Evolutionary conservation across 257 asterid genomes (phyloP).

Genomic region (Penstemon davidsonii): DNA sequence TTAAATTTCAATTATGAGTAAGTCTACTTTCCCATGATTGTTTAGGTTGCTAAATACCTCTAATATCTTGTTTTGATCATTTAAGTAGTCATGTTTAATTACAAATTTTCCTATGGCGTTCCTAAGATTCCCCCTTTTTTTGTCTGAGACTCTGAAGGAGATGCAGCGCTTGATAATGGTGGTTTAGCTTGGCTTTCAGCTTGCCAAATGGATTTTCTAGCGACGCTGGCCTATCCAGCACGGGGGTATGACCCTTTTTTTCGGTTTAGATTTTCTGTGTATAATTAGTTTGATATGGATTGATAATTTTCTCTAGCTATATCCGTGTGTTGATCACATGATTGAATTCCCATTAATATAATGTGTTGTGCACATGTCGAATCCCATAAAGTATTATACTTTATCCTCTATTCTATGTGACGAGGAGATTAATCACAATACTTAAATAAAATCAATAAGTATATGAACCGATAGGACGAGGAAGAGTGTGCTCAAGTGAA

Average conservation of each 20-base stretch:
- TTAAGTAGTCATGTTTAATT: neutral
- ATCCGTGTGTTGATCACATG: neutral
- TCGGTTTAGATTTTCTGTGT: neutral
- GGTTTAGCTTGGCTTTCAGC: slow-evolving; percentile 59
- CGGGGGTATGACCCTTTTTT: slow-evolving; percentile 42
- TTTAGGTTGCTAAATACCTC: slow-evolving; percentile 9
- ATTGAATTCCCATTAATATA: no score
- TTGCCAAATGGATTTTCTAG: slow-evolving; percentile 58
- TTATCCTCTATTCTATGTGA: no score
- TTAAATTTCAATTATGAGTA: no score
- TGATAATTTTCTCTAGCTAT: neutral
- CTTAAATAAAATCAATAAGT: no score
- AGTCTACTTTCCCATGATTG: no score
- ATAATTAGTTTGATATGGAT: slow-evolving; percentile 6
- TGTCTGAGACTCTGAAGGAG: slow-evolving; percentile 41
- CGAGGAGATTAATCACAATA: no score
- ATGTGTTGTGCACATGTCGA: no score
- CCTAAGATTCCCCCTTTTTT: slow-evolving; percentile 6
- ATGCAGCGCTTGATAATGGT: slow-evolving; percentile 60
- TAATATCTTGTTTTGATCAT: slow-evolving; percentile 6
- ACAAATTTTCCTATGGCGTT: slow-evolving; percentile 3
- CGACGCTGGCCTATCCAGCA: slow-evolving; percentile 52
- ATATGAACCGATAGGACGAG: no score
- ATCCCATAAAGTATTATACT: no score
- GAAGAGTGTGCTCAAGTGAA: no score